phyloP scores from a whole-genome alignment of 257 asterid genomes.

The Nicotiana attenuata region DNA sequence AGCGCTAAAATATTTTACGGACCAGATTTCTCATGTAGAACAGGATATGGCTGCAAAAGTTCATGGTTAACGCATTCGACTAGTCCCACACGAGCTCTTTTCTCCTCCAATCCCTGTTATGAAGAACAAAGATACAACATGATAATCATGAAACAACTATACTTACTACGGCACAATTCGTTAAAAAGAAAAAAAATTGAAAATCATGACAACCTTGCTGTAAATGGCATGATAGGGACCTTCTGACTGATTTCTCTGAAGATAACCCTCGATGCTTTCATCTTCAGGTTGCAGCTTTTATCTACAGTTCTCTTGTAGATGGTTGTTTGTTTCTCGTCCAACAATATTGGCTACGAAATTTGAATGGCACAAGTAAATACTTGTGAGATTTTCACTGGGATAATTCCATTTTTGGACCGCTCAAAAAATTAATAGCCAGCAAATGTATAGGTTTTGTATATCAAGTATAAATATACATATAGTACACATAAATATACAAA shows the following conservation, averaged over 20 bases:
- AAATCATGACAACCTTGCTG: slow-evolving; percentile 45
- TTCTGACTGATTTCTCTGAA: slow-evolving; percentile 85
- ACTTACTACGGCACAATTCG: not conserved
- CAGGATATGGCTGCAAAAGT: slow-evolving; percentile 92
- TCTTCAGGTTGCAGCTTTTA: slow-evolving; percentile 70
- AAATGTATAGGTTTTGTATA: no score
- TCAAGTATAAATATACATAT: no score
- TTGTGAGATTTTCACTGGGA: not conserved
- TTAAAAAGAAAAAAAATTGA: not conserved
- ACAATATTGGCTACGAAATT: slow-evolving; percentile 47
- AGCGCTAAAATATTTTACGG: not conserved
- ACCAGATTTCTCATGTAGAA: slow-evolving; percentile 93
- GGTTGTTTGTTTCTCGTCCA: slow-evolving; percentile 95
- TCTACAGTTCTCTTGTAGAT: slow-evolving; percentile 96
- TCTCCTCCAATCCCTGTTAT: slow-evolving; percentile 85
- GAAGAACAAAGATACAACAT: not conserved
- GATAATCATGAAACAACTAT: not conserved
- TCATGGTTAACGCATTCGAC: slow-evolving; percentile 91
- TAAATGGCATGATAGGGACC: slow-evolving; percentile 73
- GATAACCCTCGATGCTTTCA: slow-evolving; percentile 89
- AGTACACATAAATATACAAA: no score
- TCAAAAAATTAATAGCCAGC: no score
- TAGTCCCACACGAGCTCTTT: slow-evolving; percentile 78
- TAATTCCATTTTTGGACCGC: no score
- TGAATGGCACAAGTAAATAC: not conserved